phyloP scores from a whole-genome alignment of 2,329 filamentous ascomycete species.

The Ophiostoma sp. region DNA sequence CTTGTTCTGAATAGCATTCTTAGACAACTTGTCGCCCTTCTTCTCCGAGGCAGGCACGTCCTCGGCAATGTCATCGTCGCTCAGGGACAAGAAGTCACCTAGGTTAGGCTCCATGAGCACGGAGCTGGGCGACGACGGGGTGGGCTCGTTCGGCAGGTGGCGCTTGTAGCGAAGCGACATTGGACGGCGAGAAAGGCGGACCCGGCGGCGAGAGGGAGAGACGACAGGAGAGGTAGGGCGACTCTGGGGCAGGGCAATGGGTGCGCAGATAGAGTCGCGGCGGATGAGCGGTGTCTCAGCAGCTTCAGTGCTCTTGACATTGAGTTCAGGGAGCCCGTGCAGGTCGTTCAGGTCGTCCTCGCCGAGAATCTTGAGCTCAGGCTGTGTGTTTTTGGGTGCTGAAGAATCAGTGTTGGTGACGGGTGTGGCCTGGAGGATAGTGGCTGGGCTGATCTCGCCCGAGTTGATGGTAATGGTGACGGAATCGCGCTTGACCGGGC shows the following conservation, averaged over 20 bases:
- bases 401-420: background rate
- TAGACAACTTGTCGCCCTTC: background rate
- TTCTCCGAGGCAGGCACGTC: slow-evolving; percentile 16
- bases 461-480: slow-evolving; percentile 20
- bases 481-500: slow-evolving; percentile 3
- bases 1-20: background rate
- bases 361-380: slow-evolving; percentile 24
- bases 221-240: slow-evolving; percentile 10
- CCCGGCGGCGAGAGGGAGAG: slow-evolving; percentile 26
- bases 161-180: slow-evolving; percentile 23
- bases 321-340: slow-evolving; percentile 11
- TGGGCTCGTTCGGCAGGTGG: slow-evolving; percentile 19
- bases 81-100: slow-evolving; percentile 49
- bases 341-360: slow-evolving; percentile 19
- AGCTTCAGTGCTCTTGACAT: background rate
- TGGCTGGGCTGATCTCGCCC: slow-evolving; percentile 24
- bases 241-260: slow-evolving; percentile 18
- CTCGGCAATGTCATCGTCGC: slow-evolving; percentile 55
- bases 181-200: slow-evolving; percentile 19
- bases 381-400: background rate
- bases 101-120: slow-evolving; percentile 48
- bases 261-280: slow-evolving; percentile 12
- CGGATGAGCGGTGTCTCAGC: slow-evolving; percentile 11
- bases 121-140: slow-evolving; percentile 31
- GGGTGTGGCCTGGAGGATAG: slow-evolving; percentile 14